These are phyloP conservation scores for Cryptosporidium sp. DNA, from an alignment of 169 alveolate species.

Conservation along the genomic window DNA sequence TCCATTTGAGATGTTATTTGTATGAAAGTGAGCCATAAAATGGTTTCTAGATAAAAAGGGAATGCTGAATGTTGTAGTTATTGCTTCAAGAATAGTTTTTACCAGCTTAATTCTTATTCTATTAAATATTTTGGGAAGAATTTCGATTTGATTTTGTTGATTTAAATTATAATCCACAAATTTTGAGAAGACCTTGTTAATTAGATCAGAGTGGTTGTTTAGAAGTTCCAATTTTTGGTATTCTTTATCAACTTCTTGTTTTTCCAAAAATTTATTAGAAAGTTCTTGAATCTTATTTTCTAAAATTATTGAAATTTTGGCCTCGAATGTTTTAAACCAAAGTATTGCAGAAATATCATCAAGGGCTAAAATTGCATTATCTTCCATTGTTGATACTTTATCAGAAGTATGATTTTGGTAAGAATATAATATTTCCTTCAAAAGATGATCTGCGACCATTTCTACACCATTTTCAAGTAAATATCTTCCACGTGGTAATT, in stretches of 20 bases:
- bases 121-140: not conserved
- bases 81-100: conserved; percentile 29
- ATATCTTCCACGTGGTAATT: conserved; percentile 58
- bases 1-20: not conserved
- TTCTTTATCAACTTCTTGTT: conserved; percentile 29
- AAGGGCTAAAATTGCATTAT: not conserved
- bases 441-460: not conserved
- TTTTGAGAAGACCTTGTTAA: not conserved
- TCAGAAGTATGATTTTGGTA: not conserved
- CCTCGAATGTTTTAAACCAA: conserved; percentile 37
- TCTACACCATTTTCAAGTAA: conserved; percentile 48
- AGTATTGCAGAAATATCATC: conserved; percentile 38
- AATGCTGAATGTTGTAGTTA: conserved; percentile 11
- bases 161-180: not conserved
- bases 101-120: not conserved
- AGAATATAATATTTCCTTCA: not conserved
- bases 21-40: conserved; percentile 54
- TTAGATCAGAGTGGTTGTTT: conserved; percentile 3
- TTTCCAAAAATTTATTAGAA: conserved; percentile 12
- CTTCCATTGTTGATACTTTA: not conserved
- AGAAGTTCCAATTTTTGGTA: conserved; percentile 38
- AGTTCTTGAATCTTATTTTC: conserved; percentile 5
- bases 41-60: conserved; percentile 42
- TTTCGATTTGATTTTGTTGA: not conserved
- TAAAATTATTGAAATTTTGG: conserved; percentile 22